Evolutionary conservation across 768 basidiomycete genomes (phyloP), one percentile per base, ranked within the genome.

Genomic region (Thelephora ganbajun): DNA sequence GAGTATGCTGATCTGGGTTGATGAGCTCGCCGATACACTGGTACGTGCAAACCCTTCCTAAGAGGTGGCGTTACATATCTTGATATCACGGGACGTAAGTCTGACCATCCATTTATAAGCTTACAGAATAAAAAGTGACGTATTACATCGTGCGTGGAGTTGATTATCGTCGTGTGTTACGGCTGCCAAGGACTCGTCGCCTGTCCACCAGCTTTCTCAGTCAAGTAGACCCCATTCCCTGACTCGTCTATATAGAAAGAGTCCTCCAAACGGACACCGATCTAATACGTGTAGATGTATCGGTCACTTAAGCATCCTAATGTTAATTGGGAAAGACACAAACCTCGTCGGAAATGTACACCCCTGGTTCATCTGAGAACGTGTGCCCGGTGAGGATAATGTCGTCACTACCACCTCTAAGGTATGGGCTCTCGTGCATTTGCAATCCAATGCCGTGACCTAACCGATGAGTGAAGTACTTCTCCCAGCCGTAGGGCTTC

Each of bases 371-470:
- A 56, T 90, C 70, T 6, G 84, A 87, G 64, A 91, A 91, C 0
- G 81, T 71, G 56, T 88, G 79, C 1, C 86, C 86, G 2, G 57
- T 63, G 41, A 72, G 62, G 45, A 87, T 76, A 35, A 71, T 54
- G 52, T 71, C 73, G 11, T 73, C 56, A 26, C 75, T 80, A 13
- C 79, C 77, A n/a, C 82, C 83, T 43, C 75, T 74, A 16, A 93
- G 68, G 60, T 89, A 90, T 0, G 88, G 88, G 6, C 71, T 67
- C 62, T 92, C 88, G 53, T 92, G 90, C 6, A 71, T 80, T 61
- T 91, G 85, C 3, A 92, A 64, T 2, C 88, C 88, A 30, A 93
- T 90, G 1, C 83, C 85, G 53, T 88, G 83, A 9, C 86, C 87
- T 2, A 91, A 67, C 43, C 87, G 68, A 61, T 91, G 90, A 0